phyloP scores from a whole-genome alignment of 192 early-diverging fungal genomes.

The Coemansia javaensis region DNA sequence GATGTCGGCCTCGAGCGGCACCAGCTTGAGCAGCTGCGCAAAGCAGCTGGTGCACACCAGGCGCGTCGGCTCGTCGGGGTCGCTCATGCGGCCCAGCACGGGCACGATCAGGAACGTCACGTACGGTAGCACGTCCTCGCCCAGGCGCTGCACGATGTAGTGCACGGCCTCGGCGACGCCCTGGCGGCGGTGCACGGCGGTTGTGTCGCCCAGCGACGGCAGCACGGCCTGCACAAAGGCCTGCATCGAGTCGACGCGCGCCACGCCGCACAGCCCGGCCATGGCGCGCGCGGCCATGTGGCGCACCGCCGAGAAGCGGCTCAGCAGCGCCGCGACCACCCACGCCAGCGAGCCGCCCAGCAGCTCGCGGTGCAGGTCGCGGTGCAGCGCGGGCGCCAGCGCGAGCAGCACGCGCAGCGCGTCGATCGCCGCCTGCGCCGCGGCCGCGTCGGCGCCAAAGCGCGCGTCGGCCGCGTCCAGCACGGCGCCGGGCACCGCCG shows the following conservation, averaged over 20 bases:
- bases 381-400: conserved; percentile 56
- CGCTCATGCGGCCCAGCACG: conserved; percentile 94
- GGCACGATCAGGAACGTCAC: conserved; percentile 98
- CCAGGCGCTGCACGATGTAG: conserved; percentile 73
- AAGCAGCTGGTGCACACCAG: conserved; percentile 90
- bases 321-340: conserved; percentile 60
- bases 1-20: conserved; percentile 92
- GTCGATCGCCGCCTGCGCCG: conserved; percentile 69
- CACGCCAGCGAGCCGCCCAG: conserved; percentile 59
- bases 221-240: conserved; percentile 71
- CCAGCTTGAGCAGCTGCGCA: conserved; percentile 91
- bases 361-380: conserved; percentile 46
- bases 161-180: conserved; percentile 83
- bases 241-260: conserved; percentile 71
- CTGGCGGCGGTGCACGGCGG: conserved; percentile 66
- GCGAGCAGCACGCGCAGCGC: conserved; percentile 67
- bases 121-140: conserved; percentile 83
- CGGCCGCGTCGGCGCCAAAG: conserved; percentile 3
- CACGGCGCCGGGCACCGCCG: background rate
- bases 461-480: conserved; percentile 20
- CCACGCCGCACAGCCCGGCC: conserved; percentile 63
- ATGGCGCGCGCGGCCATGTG: conserved; percentile 74
- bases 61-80: conserved; percentile 84
- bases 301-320: conserved; percentile 69
- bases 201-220: conserved; percentile 71